phyloP scores from a whole-genome alignment of 2,329 filamentous ascomycete genomes.

The Pyrenochaeta sp. region DNA sequence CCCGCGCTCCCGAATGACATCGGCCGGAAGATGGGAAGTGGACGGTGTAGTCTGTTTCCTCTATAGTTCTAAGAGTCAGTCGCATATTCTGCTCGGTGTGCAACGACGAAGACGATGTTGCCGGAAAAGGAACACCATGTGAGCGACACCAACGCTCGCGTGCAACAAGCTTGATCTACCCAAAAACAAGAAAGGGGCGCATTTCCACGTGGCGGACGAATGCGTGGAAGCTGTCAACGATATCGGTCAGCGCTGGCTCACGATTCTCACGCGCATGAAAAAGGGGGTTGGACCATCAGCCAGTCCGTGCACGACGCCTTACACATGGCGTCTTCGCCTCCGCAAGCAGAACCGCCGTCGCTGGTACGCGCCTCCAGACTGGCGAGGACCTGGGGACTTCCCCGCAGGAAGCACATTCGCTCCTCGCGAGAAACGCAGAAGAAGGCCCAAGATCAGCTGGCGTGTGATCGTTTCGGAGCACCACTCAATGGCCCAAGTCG shows the following conservation, averaged over 20 bases:
- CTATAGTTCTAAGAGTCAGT: no score
- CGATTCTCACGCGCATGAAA: neutral
- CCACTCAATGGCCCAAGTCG: no score
- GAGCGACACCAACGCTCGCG: conserved; percentile 2
- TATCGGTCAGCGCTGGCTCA: conserved; percentile 2
- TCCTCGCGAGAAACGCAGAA: neutral
- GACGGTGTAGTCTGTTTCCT: neutral
- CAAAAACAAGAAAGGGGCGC: conserved; percentile 3
- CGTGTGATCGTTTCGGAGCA: neutral
- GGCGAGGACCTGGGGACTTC: neutral
- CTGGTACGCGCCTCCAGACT: no score
- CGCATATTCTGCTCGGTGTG: no score
- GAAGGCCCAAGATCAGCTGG: neutral
- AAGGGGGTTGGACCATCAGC: neutral
- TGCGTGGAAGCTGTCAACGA: neutral
- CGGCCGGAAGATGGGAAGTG: neutral
- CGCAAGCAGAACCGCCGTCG: no score
- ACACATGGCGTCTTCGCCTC: no score
- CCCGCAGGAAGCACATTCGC: neutral
- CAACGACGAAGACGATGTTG: neutral
- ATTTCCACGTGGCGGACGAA: neutral
- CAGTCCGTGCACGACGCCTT: neutral
- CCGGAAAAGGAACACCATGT: conserved; percentile 5
- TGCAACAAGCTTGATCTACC: conserved; percentile 14
- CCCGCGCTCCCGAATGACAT: neutral